A percentile compares a stretch with the other conserved stretches of the same genome.
Evolutionary conservation across 352 stramenopile genomes (phyloP).

Genomic region (Phytophthora melonis): DNA sequence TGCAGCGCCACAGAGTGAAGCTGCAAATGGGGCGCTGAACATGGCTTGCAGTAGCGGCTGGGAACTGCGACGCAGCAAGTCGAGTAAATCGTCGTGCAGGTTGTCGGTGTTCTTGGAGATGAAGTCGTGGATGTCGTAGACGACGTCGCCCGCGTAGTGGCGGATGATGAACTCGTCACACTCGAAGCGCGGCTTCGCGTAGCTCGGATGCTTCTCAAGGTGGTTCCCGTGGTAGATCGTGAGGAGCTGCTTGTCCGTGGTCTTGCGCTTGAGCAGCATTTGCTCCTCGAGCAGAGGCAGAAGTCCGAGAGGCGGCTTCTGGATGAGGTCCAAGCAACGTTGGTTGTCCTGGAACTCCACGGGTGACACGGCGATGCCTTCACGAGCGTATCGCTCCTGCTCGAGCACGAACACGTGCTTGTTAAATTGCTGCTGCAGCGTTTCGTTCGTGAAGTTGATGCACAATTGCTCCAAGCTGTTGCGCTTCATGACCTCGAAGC

Average conservation of each 20-base stretch:
- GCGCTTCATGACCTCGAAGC: slow-evolving; percentile 90
- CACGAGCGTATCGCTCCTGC: slow-evolving; percentile 79
- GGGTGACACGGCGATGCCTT: slow-evolving; percentile 78
- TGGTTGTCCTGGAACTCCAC: slow-evolving; percentile 91
- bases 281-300: slow-evolving; percentile 89
- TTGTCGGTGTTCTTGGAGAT: slow-evolving; percentile 92
- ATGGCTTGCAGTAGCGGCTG: slow-evolving; percentile 76
- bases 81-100: slow-evolving; percentile 87
- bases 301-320: slow-evolving; percentile 81
- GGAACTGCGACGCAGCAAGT: slow-evolving; percentile 72
- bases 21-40: slow-evolving; percentile 39
- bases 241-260: slow-evolving; percentile 84
- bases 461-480: slow-evolving; percentile 93
- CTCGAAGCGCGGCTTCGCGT: slow-evolving; percentile 81
- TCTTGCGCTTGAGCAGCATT: slow-evolving; percentile 89
- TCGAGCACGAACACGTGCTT: slow-evolving; percentile 89
- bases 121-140: slow-evolving; percentile 87
- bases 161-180: slow-evolving; percentile 89
- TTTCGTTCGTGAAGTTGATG: slow-evolving; percentile 95
- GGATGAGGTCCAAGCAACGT: slow-evolving; percentile 79
- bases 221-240: slow-evolving; percentile 86
- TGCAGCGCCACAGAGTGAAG: slow-evolving; percentile 25
- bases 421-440: slow-evolving; percentile 92
- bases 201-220: slow-evolving; percentile 75
- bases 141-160: slow-evolving; percentile 86